Base-by-base conservation (phyloP, 331 rosid species). In the Acacia concinna region DNA sequence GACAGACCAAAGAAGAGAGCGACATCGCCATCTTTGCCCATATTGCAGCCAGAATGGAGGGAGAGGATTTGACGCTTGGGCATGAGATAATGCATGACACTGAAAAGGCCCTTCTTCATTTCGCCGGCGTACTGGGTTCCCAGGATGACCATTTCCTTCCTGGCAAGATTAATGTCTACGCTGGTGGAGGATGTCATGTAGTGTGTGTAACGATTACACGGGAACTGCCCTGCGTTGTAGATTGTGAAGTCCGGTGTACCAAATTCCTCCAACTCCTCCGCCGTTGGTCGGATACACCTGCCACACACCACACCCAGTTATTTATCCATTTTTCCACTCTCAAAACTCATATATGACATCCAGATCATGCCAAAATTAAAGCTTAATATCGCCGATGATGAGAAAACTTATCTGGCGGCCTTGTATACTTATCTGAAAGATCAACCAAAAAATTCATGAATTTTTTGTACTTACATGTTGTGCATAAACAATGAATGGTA, bases 81-180 rank as follows among this genome's bases (percentile, higher is more conserved):
- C 98, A 93, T 93, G 87, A 96, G 97, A 86, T 88, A 96, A 83
- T 96, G 99, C 99, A 93, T 96, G 18, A 96, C 91, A 84, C 98
- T 67, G 89, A 95, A 96, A 52, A 96, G 97, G 54, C 98, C 99
- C 38, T 96, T 96, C 94, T 96, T 96, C 99, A 93, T 93, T 84
- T 96, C 99, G 83, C 99, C 99, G 77, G 98, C 98, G 43, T 96
- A 96, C 68, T 93, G 97, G 5, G 99, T 96, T 84, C 99, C 98
- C 82, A 96, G 97, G 91, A 96, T 96, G 85, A 96, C 97, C 99
- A 96, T 96, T 88, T 96, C 99, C 83, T 86, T 90, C 90, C 99
- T 85, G 88, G 85, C 93, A 87, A 96, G 97, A 86, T 93, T 96
- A 74, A 96, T 83, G 79, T 96, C 99, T 80, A 93, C 80, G 90